Base-by-base conservation (phyloP, 176 grass and related monocot species). In the Alopecurus myosuroides region DNA sequence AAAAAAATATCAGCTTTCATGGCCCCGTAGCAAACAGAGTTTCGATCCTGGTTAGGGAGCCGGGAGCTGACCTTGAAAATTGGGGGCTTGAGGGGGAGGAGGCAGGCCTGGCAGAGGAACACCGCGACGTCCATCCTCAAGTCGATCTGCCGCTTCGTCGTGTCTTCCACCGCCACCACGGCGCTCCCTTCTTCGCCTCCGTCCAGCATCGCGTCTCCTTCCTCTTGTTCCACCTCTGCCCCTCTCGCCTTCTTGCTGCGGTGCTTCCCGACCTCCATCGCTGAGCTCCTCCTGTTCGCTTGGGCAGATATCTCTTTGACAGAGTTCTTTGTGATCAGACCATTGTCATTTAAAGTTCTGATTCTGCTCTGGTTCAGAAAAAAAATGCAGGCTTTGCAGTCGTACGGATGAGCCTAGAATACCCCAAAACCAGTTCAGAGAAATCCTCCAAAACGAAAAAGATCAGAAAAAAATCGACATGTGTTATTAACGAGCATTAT, bases 31-130 rank as follows among this genome's bases (percentile, higher is more conserved):
- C 58, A 62, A 29, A 50, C 4, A 50, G 8, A 18, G 5, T 50
- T 50, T 3, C 12, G 3, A 50, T 14, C 29, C n/a, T n/a, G n/a
- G n/a, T n/a, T n/a, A n/a, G n/a, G n/a, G n/a, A n/a, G n/a, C n/a
- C 8, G 40, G 10, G 40, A 41, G 40, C 40, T n/a, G 11, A 82
- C 80, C 80, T 57, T 42, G 80, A 72, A 82, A 2, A 28, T 82
- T 36, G 81, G 81, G 12, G 81, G 67, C 51, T 60, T 73, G 67
- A 82, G 49, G 10, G 81, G 81, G 14, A 22, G 36, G 37, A 33
- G 17, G 50, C 81, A 82, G 3, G 81, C 50, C 7, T 42, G 17
- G 51, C 67, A 82, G 67, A 73, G 81, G 51, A 82, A 20, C 5
- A 41, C 9, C 5, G 67, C 41, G 17, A 60, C 36, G 9, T 19